phyloP scores from a whole-genome alignment of 257 asterid genomes.

The Jasminum sambac region DNA sequence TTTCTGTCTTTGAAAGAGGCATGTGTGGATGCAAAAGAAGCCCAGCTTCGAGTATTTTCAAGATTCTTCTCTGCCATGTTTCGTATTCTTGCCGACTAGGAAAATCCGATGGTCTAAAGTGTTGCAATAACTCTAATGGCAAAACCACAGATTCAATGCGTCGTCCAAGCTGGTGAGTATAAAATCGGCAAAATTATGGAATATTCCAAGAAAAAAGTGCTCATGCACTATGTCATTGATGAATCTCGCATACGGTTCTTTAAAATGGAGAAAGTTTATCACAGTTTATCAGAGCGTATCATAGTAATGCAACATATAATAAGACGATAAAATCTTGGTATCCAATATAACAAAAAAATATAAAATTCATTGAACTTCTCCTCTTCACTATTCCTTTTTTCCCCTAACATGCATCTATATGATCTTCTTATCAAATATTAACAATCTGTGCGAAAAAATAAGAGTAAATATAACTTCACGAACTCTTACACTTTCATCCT shows the following conservation, averaged over 20 bases:
- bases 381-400: neutral
- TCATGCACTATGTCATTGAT: constrained; percentile 7
- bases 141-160: constrained; percentile 76
- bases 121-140: constrained; percentile 83
- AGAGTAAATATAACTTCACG: too few species aligned
- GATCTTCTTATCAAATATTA: neutral
- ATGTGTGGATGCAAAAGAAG: constrained; percentile 68
- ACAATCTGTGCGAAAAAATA: neutral
- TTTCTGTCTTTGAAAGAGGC: constrained; percentile 54
- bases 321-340: too few species aligned
- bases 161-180: constrained; percentile 65
- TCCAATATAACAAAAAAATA: too few species aligned
- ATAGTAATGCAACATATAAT: neutral
- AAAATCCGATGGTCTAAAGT: constrained; percentile 64
- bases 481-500: too few species aligned
- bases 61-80: constrained; percentile 70
- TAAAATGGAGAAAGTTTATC: neutral
- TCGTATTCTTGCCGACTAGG: constrained; percentile 55
- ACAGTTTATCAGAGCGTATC: constrained; percentile 5
- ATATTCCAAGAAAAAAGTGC: neutral
- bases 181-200: constrained; percentile 19
- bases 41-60: constrained; percentile 81
- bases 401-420: neutral
- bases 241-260: constrained; percentile 12
- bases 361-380: too few species aligned